Evolutionary conservation across 139 green algal species (phyloP), one percentile per base, ranked within the genome.

Genomic region (Chlamydomonas sp.): DNA sequence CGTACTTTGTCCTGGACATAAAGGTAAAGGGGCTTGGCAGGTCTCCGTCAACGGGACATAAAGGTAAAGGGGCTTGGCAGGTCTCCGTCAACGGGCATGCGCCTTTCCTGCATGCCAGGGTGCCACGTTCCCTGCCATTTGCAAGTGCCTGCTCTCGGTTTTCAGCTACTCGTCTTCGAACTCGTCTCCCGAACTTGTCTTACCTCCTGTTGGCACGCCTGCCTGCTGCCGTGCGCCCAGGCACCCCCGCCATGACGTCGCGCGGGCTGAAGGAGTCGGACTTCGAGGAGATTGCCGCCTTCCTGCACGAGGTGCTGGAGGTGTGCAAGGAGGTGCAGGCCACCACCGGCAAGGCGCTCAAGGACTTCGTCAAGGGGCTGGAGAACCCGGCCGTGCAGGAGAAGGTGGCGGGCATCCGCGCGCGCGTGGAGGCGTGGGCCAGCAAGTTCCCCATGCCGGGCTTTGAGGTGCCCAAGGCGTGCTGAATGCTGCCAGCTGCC

Each of bases 211-310:
- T 49, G 31, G 31, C 31, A 49, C 31, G 31, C 31, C 31, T 49
- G 31, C 31, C 31, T 49, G 31, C 31, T 49, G 31, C 31, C 31
- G 31, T 49, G 31, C 31, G 31, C 66, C 16, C 88, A 85, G 80
- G 97, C 81, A 95, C 97, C 4, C 98, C 98, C 15, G 98, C 98
- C 16, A 97, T 99, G 89, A 99, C 98, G 69, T 98, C 95, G 5
- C 94, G 98, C 12, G 98, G 98, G 77, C 97, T 99, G 76, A 86
- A 88, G 20, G 98, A 99, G 93, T 31, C 84, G 2, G 96, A 98
- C 93, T 98, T 98, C 84, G 85, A 92, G 60, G 74, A 88, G 74
- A 95, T 99, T 1, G 97, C 97, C 0, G 95, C 96, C 66, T 96
- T 99, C 82, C 93, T 99, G 80, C 91, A 98, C 93, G 91, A 92